Percentiles rank a stretch among this genome's conserved stretches.
Evolutionary conservation across 345 rosid species (phyloP).

Genomic region (Rhizophora apiculata): DNA sequence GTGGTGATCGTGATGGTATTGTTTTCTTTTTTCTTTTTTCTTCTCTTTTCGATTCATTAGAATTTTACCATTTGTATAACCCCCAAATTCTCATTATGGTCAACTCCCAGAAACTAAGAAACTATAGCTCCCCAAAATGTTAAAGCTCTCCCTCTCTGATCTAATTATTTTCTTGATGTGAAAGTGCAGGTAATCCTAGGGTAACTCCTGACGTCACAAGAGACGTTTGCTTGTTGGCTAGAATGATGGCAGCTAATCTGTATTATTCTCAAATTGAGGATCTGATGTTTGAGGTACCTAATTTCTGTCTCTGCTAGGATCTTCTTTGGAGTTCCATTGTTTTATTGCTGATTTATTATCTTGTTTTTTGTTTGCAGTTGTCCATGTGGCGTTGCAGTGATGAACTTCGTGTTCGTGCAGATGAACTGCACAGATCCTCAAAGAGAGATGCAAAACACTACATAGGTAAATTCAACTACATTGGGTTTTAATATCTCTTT

Average conservation of each 20-base stretch:
- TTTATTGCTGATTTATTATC: not conserved
- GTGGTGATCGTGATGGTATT: conserved; percentile 98
- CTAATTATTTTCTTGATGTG: not conserved
- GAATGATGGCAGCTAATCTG: conserved; percentile 99
- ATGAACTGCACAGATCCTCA: conserved; percentile 66
- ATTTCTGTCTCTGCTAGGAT: not conserved
- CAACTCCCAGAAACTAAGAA: not conserved
- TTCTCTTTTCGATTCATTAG: no score
- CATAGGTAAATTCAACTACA: conserved; percentile 52
- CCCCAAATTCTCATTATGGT: no score
- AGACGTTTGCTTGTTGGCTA: conserved; percentile 94
- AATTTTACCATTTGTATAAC: no score
- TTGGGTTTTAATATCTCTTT: no score
- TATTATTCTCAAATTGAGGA: conserved; percentile 93
- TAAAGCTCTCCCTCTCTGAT: not conserved
- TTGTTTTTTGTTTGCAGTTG: conserved; percentile 42
- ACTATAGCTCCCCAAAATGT: not conserved
- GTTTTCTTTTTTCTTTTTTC: no score
- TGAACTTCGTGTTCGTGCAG: conserved; percentile 78
- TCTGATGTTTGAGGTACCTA: conserved; percentile 36
- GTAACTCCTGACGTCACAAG: conserved; percentile 99
- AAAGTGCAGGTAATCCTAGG: conserved; percentile 78
- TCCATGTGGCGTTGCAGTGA: conserved; percentile 99
- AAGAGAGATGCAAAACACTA: conserved; percentile 95
- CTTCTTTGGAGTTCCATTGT: not conserved